Evolutionary conservation across 169 alveolate species (phyloP).

Genomic region (Prorocentrum cordatum): DNA sequence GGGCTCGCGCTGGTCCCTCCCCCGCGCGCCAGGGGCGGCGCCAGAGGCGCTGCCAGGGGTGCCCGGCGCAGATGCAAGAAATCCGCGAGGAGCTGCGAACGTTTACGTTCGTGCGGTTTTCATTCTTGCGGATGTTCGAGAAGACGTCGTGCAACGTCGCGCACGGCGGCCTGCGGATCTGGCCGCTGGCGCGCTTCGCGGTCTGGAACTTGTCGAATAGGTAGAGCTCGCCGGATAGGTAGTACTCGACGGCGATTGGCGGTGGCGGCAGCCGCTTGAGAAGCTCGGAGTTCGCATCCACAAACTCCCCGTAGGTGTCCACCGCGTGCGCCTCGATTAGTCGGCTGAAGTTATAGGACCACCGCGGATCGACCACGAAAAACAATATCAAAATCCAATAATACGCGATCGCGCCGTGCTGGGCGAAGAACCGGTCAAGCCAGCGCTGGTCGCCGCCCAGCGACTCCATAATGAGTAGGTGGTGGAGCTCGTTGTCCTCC

Average conservation of each 20-base stretch:
- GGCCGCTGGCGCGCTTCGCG: neutral
- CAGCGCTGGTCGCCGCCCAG: neutral
- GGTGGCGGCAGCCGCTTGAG: conserved; percentile 61
- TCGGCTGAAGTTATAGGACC: conserved; percentile 53
- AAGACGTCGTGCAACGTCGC: conserved; percentile 47
- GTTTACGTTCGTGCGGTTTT: neutral
- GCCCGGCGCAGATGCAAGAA: neutral
- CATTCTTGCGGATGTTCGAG: conserved; percentile 41
- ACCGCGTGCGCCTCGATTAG: conserved; percentile 69
- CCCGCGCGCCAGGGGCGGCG: no score
- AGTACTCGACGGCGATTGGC: conserved; percentile 63
- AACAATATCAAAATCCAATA: conserved; percentile 46
- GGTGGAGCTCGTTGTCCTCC: conserved; percentile 39
- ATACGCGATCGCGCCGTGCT: conserved; percentile 60
- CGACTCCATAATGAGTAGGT: conserved; percentile 64
- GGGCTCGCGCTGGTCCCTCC: no score
- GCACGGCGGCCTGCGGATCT: conserved; percentile 57
- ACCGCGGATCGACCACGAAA: conserved; percentile 41
- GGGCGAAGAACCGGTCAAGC: conserved; percentile 24
- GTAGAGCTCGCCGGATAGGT: conserved; percentile 1
- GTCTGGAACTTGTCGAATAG: conserved; percentile 62
- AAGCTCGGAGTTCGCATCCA: conserved; percentile 26
- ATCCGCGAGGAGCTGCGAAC: neutral
- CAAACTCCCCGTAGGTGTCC: conserved; percentile 67
- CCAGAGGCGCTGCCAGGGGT: no score